Evolutionary conservation across 2,329 filamentous ascomycete genomes (phyloP), one percentile per base, ranked within the genome.

Genomic region (Dactylellina parvicollis): DNA sequence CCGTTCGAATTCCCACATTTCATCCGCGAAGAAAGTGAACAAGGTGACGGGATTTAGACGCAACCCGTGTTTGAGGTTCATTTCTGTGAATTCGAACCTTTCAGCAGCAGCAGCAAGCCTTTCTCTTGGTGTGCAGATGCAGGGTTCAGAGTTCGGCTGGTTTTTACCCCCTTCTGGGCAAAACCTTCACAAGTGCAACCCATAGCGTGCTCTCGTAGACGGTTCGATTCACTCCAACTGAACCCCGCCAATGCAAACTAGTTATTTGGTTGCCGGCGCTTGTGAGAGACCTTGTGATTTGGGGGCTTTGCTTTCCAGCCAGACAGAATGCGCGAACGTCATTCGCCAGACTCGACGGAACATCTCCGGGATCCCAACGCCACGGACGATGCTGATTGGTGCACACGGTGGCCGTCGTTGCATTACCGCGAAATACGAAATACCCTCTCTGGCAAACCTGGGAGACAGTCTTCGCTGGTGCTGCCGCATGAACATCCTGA

Each of bases 21-120:
- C 66, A 62, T 57, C 66, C 67, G 57, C 67, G 67, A 49, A 67
- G 32, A 46, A 49, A 64, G 60, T 62, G 55, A 24, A 56, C 14
- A 40, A 49, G 57, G 52, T 59, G 67, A 65, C 67, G 67, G 67
- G 34, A 72, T 72, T 72, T 59, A 72, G 52, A 72, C 67, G 67
- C 67, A 72, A 72, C 60, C 36, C 59, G 56, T 62, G 66, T 71
- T 71, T 71, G 47, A 57, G 22, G 56, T 49, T 56, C 66, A 38
- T 62, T 49, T 42, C 32, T 34, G n/a, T 16, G 26, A 46, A 49
- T 44, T 54, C 32, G 26, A 50, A 32, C 4, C 2, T 22, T 54
- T 12, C 47, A 20, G 47, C 26, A 52, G 47, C 16, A 49, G 49
- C 28, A 28, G 8, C n/a, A 10, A 52, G 40, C 44, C 47, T 56